Conservation (phyloP, 2,329 filamentous ascomycete genomes). For the Tolypocladium tropicale region DNA sequence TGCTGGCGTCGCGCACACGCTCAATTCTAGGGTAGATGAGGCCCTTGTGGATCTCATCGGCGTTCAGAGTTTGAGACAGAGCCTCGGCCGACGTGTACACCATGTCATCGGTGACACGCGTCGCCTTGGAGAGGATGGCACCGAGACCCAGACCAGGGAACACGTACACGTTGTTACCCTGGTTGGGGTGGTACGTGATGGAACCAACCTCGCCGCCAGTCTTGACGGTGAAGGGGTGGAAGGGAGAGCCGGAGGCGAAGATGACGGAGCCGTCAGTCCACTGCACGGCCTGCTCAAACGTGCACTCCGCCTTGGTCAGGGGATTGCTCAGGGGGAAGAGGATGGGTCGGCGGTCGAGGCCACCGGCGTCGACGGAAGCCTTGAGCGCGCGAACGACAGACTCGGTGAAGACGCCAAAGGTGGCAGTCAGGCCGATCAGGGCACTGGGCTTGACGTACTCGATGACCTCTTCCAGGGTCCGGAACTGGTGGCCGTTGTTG, state of each 20-base stretch:
- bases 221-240: conserved; percentile 62
- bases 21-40: conserved; percentile 87
- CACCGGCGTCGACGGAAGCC: conserved; percentile 50
- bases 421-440: conserved; percentile 87
- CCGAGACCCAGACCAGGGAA: conserved; percentile 95
- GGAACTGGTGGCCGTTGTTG: conserved; percentile 59
- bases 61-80: conserved; percentile 66
- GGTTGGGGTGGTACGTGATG: conserved; percentile 65
- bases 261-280: conserved; percentile 86
- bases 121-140: conserved; percentile 81
- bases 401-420: conserved; percentile 89
- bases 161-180: conserved; percentile 84
- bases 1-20: conserved; percentile 82
- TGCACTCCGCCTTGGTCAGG: conserved; percentile 93
- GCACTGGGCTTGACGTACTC: conserved; percentile 93
- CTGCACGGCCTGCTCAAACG: conserved; percentile 83
- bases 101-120: conserved; percentile 86
- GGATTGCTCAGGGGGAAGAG: conserved; percentile 97
- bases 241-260: conserved; percentile 93
- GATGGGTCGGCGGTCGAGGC: conserved; percentile 68
- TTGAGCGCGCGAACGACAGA: conserved; percentile 66
- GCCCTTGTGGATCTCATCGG: conserved; percentile 71
- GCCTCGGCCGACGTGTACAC: conserved; percentile 87
- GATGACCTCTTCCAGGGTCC: conserved; percentile 79
- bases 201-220: conserved; percentile 40